Conservation (phyloP, 2,329 filamentous ascomycete species). For the Colletotrichum tamarilloi region DNA sequence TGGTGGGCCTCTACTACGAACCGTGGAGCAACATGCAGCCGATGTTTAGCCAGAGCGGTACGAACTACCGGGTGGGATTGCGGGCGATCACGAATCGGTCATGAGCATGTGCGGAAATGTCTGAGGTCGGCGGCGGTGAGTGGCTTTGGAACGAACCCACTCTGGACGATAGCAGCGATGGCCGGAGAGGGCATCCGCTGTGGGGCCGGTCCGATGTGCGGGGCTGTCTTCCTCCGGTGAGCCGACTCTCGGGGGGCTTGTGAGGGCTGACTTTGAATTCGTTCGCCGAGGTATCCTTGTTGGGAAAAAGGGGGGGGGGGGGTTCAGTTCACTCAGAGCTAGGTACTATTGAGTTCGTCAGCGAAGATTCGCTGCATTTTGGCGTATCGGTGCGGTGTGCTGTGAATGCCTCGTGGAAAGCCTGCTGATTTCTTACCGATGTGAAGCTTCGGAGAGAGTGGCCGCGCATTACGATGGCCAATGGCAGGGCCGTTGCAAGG, state of each 20-base stretch:
- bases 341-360: not conserved
- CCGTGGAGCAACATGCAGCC: not conserved
- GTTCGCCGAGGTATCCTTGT: not conserved
- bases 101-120: not conserved
- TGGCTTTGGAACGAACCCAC: not conserved
- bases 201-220: constrained; percentile 3
- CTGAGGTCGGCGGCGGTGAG: not conserved
- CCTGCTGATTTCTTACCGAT: constrained; percentile 9
- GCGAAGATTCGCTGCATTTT: not conserved
- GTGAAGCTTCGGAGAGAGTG: not conserved
- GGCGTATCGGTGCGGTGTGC: not conserved
- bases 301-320: not conserved
- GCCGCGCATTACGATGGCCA: not conserved
- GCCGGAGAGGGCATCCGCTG: not conserved
- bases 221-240: not conserved
- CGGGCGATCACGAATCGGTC: not conserved
- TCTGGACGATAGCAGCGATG: not conserved
- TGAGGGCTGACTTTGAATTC: not conserved
- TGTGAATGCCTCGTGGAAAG: constrained; percentile 10
- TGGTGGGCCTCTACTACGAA: not conserved
- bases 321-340: not conserved
- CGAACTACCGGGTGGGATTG: not conserved
- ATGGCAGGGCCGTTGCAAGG: not conserved
- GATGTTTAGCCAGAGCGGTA: not conserved
- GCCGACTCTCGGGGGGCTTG: not conserved